phyloP scores from a whole-genome alignment of 2,329 filamentous ascomycete genomes.

The Cadophora gregata region DNA sequence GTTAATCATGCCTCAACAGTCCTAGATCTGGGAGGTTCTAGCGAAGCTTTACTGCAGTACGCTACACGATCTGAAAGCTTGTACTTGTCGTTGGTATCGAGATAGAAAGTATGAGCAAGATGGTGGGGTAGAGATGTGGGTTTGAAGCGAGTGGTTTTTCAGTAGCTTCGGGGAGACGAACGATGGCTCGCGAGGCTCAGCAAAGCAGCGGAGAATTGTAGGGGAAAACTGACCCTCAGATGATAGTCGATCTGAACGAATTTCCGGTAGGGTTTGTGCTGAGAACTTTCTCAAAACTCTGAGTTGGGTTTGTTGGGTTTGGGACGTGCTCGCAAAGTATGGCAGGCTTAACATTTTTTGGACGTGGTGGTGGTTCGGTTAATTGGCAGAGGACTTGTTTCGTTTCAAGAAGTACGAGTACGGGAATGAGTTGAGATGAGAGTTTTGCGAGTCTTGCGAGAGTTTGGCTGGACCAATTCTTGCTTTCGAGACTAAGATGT shows the following conservation, averaged over 20 bases:
- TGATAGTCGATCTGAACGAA: neutral
- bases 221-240: too few relatives aligned
- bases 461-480: neutral
- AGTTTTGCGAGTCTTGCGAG: neutral
- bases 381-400: neutral
- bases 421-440: neutral
- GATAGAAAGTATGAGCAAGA: constrained; percentile 19
- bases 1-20: neutral
- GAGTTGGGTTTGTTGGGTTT: neutral
- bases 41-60: neutral
- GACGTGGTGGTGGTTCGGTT: neutral
- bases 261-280: neutral
- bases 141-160: neutral
- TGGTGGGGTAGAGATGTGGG: neutral
- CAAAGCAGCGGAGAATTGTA: too few relatives aligned
- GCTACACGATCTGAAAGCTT: neutral
- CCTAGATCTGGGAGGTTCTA: neutral
- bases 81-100: neutral
- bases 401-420: neutral
- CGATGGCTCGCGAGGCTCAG: too few relatives aligned
- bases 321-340: neutral
- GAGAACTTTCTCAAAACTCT: constrained; percentile 6
- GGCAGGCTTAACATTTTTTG: neutral
- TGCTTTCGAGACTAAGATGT: too few relatives aligned
- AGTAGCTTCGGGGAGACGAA: neutral